A percentile compares a stretch with the other conserved stretches of the same genome.
These are phyloP conservation scores for Fusarium miscanthi DNA, from an alignment of 2,329 filamentous ascomycete species.

Conservation along the genomic window DNA sequence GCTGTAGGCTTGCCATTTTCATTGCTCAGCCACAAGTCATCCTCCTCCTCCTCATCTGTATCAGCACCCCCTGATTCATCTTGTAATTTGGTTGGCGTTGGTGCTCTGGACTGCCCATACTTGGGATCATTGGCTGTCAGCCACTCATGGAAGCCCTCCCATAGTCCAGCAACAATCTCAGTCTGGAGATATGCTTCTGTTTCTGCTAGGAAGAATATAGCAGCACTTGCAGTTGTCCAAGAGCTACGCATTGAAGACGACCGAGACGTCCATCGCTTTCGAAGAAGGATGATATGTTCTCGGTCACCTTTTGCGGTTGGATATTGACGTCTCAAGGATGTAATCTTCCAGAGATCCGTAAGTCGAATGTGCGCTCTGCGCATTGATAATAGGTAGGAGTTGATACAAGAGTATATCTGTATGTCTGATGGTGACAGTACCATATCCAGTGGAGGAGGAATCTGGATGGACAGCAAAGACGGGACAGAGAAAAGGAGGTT, in stretches of 20 bases:
- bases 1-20: conserved; percentile 10
- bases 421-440: conserved; percentile 84
- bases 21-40: conserved; percentile 47
- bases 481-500: conserved; percentile 86
- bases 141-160: conserved; percentile 83
- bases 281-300: conserved; percentile 68
- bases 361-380: conserved; percentile 87
- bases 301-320: conserved; percentile 74
- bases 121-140: conserved; percentile 62
- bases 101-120: conserved; percentile 36
- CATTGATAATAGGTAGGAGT: conserved; percentile 87
- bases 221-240: conserved; percentile 90
- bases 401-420: conserved; percentile 83
- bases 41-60: conserved; percentile 33
- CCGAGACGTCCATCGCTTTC: conserved; percentile 72
- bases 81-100: conserved; percentile 37
- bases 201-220: conserved; percentile 89
- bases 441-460: conserved; percentile 84
- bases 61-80: conserved; percentile 15
- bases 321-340: conserved; percentile 79
- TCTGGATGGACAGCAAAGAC: conserved; percentile 73
- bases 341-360: conserved; percentile 87
- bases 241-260: conserved; percentile 78
- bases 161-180: conserved; percentile 84
- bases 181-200: conserved; percentile 90